Conservation (phyloP, 202 grass and related monocot species). For the Miscanthus sacchariflorus region DNA sequence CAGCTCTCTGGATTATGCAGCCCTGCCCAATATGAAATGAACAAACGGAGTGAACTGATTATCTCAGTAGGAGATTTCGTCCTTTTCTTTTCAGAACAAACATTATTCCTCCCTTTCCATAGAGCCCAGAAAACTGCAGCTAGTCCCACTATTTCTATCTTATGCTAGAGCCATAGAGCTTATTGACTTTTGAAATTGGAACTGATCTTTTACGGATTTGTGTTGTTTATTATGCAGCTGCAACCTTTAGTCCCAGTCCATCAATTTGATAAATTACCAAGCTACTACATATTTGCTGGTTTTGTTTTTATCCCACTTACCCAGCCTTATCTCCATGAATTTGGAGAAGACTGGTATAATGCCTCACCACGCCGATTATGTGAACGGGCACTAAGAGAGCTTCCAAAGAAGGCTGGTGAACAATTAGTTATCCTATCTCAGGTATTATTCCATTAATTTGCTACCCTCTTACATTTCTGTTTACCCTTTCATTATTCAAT, state of each 20-base stretch:
- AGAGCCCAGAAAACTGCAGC: neutral
- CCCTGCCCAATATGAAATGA: neutral
- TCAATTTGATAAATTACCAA: conserved; percentile 93
- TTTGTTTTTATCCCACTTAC: conserved; percentile 92
- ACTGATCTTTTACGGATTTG: conserved; percentile 18
- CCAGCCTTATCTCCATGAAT: conserved; percentile 99
- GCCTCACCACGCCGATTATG: conserved; percentile 87
- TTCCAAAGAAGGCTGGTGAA: conserved; percentile 82
- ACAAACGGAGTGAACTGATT: neutral
- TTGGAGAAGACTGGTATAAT: conserved; percentile 99
- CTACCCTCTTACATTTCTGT: conserved; percentile 10
- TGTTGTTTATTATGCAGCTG: conserved; percentile 68
- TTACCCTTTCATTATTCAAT: neutral
- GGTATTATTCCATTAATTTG: conserved; percentile 56
- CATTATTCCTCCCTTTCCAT: neutral
- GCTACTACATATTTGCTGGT: conserved; percentile 98
- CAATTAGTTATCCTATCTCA: conserved; percentile 95
- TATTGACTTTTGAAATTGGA: conserved; percentile 28
- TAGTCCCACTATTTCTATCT: neutral
- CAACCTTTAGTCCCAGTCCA: conserved; percentile 96
- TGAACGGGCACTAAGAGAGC: conserved; percentile 86
- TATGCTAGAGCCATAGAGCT: neutral
- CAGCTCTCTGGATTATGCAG: neutral
- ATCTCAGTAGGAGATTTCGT: neutral
- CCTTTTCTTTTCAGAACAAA: neutral